Evolutionary conservation across 2,329 filamentous ascomycete species (phyloP).

Genomic region (Paracamarosporium sp.): DNA sequence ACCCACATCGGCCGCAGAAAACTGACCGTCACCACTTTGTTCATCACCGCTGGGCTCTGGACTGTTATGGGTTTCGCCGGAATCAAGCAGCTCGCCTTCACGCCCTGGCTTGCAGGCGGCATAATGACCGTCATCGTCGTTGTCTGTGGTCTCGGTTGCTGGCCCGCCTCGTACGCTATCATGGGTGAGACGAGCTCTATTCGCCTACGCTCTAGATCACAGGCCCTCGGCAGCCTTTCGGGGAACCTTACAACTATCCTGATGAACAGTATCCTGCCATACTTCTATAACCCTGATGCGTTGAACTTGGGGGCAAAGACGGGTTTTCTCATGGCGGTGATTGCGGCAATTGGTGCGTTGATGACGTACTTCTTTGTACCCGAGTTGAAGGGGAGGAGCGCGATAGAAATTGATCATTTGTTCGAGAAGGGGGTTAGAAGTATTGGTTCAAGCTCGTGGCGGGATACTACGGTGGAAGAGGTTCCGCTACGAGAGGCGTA

Average conservation of each 20-base stretch:
- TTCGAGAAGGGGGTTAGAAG: constrained; percentile 25
- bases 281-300: constrained; percentile 47
- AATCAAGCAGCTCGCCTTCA: constrained; percentile 18
- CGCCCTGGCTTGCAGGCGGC: constrained; percentile 18
- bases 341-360: constrained; percentile 30
- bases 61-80: constrained; percentile 20
- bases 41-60: constrained; percentile 18
- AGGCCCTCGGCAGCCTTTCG: constrained; percentile 40
- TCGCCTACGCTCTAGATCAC: constrained; percentile 44
- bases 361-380: constrained; percentile 44
- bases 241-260: constrained; percentile 12
- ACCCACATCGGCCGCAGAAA: constrained; percentile 18
- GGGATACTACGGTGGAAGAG: not conserved
- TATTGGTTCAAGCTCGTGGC: constrained; percentile 2
- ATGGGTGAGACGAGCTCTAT: constrained; percentile 17
- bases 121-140: constrained; percentile 12
- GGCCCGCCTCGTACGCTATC: constrained; percentile 24
- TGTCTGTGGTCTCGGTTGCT: constrained; percentile 20
- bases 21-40: constrained; percentile 13
- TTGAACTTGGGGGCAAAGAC: constrained; percentile 45
- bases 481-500: not conserved
- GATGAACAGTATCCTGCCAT: constrained; percentile 28
- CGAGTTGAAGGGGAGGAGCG: constrained; percentile 45
- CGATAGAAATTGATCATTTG: constrained; percentile 47
- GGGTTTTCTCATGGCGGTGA: constrained; percentile 45